Evolutionary conservation across 1,284 basidiomycete genomes (phyloP).

Genomic region (Naganishia cerealis): DNA sequence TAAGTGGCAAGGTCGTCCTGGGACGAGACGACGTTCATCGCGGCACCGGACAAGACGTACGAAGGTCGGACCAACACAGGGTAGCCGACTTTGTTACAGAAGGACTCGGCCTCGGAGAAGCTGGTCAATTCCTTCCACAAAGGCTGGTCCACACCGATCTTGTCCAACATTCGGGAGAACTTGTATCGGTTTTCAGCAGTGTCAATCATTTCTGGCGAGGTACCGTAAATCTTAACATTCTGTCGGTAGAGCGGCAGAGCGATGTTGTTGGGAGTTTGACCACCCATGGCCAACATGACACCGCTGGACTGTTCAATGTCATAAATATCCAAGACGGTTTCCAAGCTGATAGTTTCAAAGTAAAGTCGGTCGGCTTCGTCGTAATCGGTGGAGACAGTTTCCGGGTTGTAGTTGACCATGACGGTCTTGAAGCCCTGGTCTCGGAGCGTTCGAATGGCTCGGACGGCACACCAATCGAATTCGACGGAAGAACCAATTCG

Average conservation of each 20-base stretch:
- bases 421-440: constrained; percentile 92
- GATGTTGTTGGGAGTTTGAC: constrained; percentile 98
- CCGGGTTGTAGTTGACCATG: constrained; percentile 99
- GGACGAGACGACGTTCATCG: constrained; percentile 98
- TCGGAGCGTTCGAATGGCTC: constrained; percentile 90
- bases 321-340: constrained; percentile 96
- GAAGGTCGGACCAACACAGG: constrained; percentile 96
- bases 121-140: constrained; percentile 94
- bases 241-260: constrained; percentile 89
- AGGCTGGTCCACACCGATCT: constrained; percentile 96
- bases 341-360: constrained; percentile 97
- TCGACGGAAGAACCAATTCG: constrained; percentile 98
- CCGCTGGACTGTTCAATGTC: constrained; percentile 85
- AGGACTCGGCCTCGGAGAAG: constrained; percentile 80
- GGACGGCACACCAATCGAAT: constrained; percentile 99
- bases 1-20: constrained; percentile 87
- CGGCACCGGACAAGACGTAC: constrained; percentile 95
- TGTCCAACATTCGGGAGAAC: constrained; percentile 95
- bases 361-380: constrained; percentile 97
- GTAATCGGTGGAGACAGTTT: constrained; percentile 98
- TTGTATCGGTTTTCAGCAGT: constrained; percentile 99
- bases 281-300: constrained; percentile 96
- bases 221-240: constrained; percentile 97
- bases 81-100: constrained; percentile 89
- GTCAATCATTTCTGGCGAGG: constrained; percentile 99